Percentiles rank a stretch among this genome's conserved stretches.
Evolutionary conservation across 257 asterid genomes (phyloP).

Genomic region (Buddleja alternifolia): DNA sequence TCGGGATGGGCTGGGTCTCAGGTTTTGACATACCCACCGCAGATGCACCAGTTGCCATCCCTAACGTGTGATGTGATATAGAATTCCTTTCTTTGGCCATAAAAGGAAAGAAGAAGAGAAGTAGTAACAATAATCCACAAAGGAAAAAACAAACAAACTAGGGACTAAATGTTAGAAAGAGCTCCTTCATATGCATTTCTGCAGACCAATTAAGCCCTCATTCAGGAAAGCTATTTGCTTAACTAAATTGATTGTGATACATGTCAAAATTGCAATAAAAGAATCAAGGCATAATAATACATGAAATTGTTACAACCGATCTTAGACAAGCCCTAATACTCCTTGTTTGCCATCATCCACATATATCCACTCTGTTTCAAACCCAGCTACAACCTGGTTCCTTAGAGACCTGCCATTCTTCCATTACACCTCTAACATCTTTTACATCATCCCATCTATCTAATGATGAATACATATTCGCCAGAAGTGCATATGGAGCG

Average conservation of each 20-base stretch:
- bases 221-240: too few relatives aligned
- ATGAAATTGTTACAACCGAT: not conserved
- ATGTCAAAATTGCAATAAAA: not conserved
- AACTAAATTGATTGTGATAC: not conserved
- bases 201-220: not conserved
- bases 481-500: constrained; percentile 59
- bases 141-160: too few relatives aligned
- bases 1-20: too few relatives aligned
- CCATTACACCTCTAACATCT: constrained; percentile 49
- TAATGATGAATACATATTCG: constrained; percentile 65
- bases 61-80: not conserved
- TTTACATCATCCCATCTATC: constrained; percentile 78
- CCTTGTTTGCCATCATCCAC: not conserved
- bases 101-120: not conserved
- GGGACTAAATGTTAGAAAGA: too few relatives aligned
- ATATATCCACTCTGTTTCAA: constrained; percentile 23
- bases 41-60: too few relatives aligned
- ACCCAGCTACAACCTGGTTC: constrained; percentile 77
- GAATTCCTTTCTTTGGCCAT: not conserved
- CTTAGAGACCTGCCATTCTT: constrained; percentile 42
- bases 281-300: not conserved
- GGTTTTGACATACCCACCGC: too few relatives aligned
- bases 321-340: not conserved
- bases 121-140: too few relatives aligned
- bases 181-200: not conserved